Conservation (phyloP, 306 rosid genomes). For the Crotalaria pallida region DNA sequence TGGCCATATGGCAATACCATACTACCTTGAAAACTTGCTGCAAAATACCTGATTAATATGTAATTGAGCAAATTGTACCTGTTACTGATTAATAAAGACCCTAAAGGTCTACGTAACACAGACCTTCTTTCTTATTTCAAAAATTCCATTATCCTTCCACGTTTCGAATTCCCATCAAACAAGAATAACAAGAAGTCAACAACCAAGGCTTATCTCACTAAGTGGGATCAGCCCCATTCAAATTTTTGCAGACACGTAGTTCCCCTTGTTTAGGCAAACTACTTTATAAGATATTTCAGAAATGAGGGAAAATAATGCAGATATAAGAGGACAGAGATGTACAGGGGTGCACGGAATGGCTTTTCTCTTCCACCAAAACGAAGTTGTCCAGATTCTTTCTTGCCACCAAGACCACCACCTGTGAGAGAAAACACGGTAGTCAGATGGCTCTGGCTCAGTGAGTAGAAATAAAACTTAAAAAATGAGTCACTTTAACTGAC, state of each 20-base stretch:
- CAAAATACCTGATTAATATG: not conserved
- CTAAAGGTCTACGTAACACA: not conserved
- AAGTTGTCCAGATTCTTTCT: slow-evolving; percentile 96
- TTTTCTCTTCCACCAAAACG: slow-evolving; percentile 97
- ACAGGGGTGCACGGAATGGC: slow-evolving; percentile 94
- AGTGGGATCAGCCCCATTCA: not conserved
- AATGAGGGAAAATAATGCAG: not conserved
- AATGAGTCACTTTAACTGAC: slow-evolving; percentile 42
- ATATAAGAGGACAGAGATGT: slow-evolving; percentile 18
- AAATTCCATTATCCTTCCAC: not conserved
- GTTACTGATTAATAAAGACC: not conserved
- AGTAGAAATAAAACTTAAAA: not conserved
- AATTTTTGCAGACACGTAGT: not conserved
- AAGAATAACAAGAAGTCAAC: not conserved
- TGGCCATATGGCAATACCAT: not conserved
- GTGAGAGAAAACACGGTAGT: slow-evolving; percentile 7
- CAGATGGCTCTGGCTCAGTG: not conserved
- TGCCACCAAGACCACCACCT: slow-evolving; percentile 97
- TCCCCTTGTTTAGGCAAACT: not conserved
- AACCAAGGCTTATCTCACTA: not conserved
- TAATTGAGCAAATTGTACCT: not conserved
- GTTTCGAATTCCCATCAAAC: not conserved
- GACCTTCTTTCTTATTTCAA: not conserved
- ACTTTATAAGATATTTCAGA: not conserved
- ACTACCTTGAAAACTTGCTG: not conserved